phyloP scores from a whole-genome alignment of 164 flowering plant species.

The Hamamelis virginiana region DNA sequence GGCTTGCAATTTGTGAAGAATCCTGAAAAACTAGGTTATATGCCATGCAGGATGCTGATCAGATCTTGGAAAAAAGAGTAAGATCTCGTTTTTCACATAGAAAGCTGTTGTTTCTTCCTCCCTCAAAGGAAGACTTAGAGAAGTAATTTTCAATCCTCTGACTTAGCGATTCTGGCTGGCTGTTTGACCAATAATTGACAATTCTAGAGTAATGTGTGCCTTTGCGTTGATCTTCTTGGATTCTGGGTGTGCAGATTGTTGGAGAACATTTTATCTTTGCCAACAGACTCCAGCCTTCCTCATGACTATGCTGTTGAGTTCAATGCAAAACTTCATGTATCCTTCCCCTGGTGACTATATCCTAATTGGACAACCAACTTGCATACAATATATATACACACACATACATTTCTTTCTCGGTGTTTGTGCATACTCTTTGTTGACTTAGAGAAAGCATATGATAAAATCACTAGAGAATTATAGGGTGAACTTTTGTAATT shows the following conservation, averaged over 20 bases:
- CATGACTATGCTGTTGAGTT: slow-evolving; percentile 52
- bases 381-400: no score
- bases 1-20: neutral
- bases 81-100: slow-evolving; percentile 97
- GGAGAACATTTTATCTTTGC: slow-evolving; percentile 65
- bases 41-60: slow-evolving; percentile 88
- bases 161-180: neutral
- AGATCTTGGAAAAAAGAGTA: slow-evolving; percentile 95
- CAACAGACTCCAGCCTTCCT: slow-evolving; percentile 59
- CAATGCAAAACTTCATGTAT: slow-evolving; percentile 73
- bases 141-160: slow-evolving; percentile 36
- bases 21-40: neutral
- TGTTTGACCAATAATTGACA: slow-evolving; percentile 1
- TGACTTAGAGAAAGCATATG: no score
- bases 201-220: neutral
- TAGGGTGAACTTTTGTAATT: no score
- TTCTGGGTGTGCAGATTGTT: slow-evolving; percentile 56
- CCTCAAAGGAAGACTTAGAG: slow-evolving; percentile 56
- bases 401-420: no score
- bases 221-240: slow-evolving; percentile 10
- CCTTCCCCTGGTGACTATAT: slow-evolving; percentile 27
- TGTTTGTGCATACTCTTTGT: no score
- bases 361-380: neutral
- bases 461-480: no score
- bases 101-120: slow-evolving; percentile 90